These are phyloP conservation scores for Pyrenophora graminea DNA, from an alignment of 2,329 filamentous ascomycete species.

Conservation along the genomic window DNA sequence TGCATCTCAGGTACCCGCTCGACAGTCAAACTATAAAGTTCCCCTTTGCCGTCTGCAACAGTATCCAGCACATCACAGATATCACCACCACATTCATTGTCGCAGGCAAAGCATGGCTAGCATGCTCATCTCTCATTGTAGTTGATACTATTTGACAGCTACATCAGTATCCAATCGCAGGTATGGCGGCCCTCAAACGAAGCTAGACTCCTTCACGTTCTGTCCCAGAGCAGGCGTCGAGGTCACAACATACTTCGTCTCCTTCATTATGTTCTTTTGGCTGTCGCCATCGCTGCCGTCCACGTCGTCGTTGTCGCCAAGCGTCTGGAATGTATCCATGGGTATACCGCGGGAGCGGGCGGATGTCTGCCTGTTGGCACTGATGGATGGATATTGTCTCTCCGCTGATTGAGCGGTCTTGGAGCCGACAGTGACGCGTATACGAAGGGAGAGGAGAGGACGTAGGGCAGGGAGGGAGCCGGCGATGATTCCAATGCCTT, in stretches of 20 bases:
- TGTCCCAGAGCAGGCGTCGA: background rate
- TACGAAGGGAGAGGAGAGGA: constrained; percentile 43
- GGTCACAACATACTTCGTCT: constrained; percentile 32
- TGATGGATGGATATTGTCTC: constrained; percentile 15
- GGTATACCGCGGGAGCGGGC: constrained; percentile 4
- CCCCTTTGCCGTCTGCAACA: too few relatives aligned
- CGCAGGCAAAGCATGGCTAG: too few relatives aligned
- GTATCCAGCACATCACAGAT: too few relatives aligned
- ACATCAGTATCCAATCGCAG: too few relatives aligned
- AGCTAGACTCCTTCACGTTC: background rate
- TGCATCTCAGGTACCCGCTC: too few relatives aligned
- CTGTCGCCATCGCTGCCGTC: constrained; percentile 35
- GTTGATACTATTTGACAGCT: too few relatives aligned
- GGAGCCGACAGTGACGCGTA: constrained; percentile 17
- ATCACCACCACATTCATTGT: too few relatives aligned
- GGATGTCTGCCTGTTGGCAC: constrained; percentile 5
- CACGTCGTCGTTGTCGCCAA: constrained; percentile 16
- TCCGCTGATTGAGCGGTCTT: constrained; percentile 25
- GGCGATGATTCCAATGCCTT: constrained; percentile 53
- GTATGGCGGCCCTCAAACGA: background rate
- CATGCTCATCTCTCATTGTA: too few relatives aligned
- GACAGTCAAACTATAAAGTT: too few relatives aligned
- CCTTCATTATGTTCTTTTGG: constrained; percentile 48
- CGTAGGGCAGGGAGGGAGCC: constrained; percentile 52
- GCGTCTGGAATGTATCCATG: constrained; percentile 23